Evolutionary conservation across 345 rosid genomes (phyloP).

Genomic region (Brassica nigra): DNA sequence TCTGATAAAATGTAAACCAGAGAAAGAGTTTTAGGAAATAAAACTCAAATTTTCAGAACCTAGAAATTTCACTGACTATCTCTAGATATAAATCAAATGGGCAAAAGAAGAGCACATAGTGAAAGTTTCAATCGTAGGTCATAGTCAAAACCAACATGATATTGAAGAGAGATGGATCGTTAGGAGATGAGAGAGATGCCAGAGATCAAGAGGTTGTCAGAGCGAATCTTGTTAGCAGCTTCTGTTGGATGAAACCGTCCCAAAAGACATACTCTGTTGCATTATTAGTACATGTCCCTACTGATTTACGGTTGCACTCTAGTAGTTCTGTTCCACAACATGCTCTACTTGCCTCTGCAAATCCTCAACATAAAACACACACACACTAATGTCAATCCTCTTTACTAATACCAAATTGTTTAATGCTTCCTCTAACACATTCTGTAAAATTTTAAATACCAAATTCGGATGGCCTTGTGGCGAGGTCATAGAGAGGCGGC

Average conservation of each 20-base stretch:
- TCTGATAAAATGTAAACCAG: slow-evolving; percentile 16
- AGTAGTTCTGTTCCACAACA: slow-evolving; percentile 88
- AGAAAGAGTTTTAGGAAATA: not conserved
- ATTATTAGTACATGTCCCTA: slow-evolving; percentile 69
- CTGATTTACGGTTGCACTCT: slow-evolving; percentile 75
- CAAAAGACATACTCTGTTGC: slow-evolving; percentile 86
- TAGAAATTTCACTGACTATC: not conserved
- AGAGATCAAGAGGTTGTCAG: slow-evolving; percentile 58
- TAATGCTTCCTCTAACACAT: not conserved
- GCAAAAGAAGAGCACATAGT: not conserved
- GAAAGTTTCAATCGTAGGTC: slow-evolving; percentile 12
- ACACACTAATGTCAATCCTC: not conserved
- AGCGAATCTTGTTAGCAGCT: slow-evolving; percentile 76
- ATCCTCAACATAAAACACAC: slow-evolving; percentile 45
- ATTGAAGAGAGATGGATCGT: slow-evolving; percentile 13
- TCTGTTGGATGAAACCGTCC: slow-evolving; percentile 97
- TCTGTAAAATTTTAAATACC: slow-evolving; percentile 45
- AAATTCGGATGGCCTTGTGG: slow-evolving; percentile 61
- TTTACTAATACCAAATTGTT: not conserved
- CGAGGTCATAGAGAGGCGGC: slow-evolving; percentile 61
- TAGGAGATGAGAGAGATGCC: slow-evolving; percentile 71
- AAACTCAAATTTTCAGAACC: no score
- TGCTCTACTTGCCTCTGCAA: slow-evolving; percentile 82
- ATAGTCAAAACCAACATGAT: slow-evolving; percentile 16
- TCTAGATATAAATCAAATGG: slow-evolving; percentile 19